Evolutionary conservation across 2,329 filamentous ascomycete species (phyloP), one percentile per base, ranked within the genome.

Genomic region (Mycocentrospora acerina): DNA sequence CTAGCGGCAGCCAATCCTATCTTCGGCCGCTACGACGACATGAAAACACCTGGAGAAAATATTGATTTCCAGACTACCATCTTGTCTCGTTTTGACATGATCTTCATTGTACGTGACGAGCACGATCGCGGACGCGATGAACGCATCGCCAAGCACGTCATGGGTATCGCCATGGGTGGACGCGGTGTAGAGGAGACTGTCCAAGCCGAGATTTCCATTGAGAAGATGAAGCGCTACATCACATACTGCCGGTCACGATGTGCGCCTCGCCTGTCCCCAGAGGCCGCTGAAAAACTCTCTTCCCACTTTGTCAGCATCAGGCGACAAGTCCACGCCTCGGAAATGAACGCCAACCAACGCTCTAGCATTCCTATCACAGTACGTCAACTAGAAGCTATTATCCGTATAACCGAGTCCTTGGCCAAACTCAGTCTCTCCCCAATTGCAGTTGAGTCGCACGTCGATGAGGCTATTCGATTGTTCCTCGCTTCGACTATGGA

Each of bases 41-140:
- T 98, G 75, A 97, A 97, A 69, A 90, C 88, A 0, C 93, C 93
- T 0, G 93, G 93, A 43, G 93, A 98, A 70, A 98, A 98, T 64
- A 98, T 98, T 53, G 93, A 98, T 70, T 98, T 98, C 70, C 93
- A 98, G 63, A 98, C 93, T 0, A 98, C 93, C 3, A 97, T 98
- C 59, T 67, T 98, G 51, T 97, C 91, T 2, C 88, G 93, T 79
- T 98, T 98, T 67, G 93, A 98, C 69, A 96, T 98, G 88, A 97
- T 98, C 52, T 98, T 97, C 74, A 96, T 98, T 53, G 91, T 98
- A 47, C 88, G 88, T 55, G 93, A 98, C 66, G 90, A 95, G 46
- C 93, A 98, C 66, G 88, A 91, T 46, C 81, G 88, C 29, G 85
- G 81, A 40, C 88, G 91, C 59, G 93, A 98, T 62, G 89, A 96